A percentile compares a stretch with the other conserved stretches of the same genome.
Evolutionary conservation across 805 yeast genomes (phyloP).

Genomic region (Jamesozyma lodderae): DNA sequence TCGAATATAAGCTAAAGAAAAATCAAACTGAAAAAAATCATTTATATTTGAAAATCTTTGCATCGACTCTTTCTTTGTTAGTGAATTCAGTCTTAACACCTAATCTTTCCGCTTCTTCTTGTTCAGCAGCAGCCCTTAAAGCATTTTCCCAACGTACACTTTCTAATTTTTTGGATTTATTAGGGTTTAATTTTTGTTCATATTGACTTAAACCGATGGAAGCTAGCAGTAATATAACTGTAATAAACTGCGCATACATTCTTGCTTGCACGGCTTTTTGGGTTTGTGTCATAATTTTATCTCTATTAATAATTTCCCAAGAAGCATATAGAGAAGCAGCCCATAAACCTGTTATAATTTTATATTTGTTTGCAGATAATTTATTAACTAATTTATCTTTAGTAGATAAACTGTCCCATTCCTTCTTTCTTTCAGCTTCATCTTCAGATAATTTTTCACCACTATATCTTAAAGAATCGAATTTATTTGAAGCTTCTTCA

Average conservation of each 20-base stretch:
- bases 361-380: conserved; percentile 50
- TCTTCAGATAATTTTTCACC: conserved; percentile 33
- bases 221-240: conserved; percentile 61
- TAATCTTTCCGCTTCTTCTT: conserved; percentile 13
- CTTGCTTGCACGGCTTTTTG: conserved; percentile 84
- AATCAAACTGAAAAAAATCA: too few relatives aligned
- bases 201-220: conserved; percentile 59
- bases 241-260: conserved; percentile 81
- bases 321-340: conserved; percentile 74
- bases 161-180: conserved; percentile 29
- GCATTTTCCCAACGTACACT: conserved; percentile 42
- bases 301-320: conserved; percentile 64
- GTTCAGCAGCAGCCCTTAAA: conserved; percentile 33
- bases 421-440: conserved; percentile 37
- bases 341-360: conserved; percentile 65
- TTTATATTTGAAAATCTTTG: conserved; percentile 28
- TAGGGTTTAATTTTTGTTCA: conserved; percentile 47
- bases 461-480: conserved; percentile 55
- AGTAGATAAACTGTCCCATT: conserved; percentile 43
- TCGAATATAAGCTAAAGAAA: too few relatives aligned
- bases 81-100: conserved; percentile 16
- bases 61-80: conserved; percentile 32
- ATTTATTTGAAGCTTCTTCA: conserved; percentile 59
- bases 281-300: conserved; percentile 61
- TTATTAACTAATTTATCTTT: conserved; percentile 43